These are phyloP conservation scores for Ophiocordyceps camponoti-floridani DNA, from an alignment of 2,329 filamentous ascomycete species.

Conservation along the genomic window DNA sequence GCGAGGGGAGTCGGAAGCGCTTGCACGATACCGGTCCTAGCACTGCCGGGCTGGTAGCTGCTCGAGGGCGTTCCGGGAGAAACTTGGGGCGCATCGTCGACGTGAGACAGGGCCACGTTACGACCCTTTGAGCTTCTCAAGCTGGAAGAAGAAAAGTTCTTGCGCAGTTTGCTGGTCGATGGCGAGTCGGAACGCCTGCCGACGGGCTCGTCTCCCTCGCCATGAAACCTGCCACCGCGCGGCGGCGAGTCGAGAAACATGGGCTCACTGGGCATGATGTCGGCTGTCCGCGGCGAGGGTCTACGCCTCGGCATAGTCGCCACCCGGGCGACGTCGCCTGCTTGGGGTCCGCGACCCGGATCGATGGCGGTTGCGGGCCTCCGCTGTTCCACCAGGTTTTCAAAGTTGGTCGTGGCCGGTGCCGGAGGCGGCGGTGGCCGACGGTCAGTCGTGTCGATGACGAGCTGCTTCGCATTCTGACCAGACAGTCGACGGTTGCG, in stretches of 20 bases:
- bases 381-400: background rate
- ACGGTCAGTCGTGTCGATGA: slow-evolving; percentile 55
- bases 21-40: slow-evolving; percentile 31
- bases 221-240: slow-evolving; percentile 11
- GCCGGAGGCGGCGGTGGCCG: slow-evolving; percentile 6
- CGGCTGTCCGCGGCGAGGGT: slow-evolving; percentile 9
- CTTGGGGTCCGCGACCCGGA: slow-evolving; percentile 1
- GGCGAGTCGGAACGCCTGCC: slow-evolving; percentile 34
- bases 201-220: slow-evolving; percentile 18
- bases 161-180: slow-evolving; percentile 30
- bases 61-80: slow-evolving; percentile 62
- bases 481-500: slow-evolving; percentile 65
- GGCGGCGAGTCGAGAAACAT: slow-evolving; percentile 13
- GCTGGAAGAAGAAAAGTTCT: slow-evolving; percentile 55
- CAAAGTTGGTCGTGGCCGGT: slow-evolving; percentile 1
- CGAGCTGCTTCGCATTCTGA: slow-evolving; percentile 64
- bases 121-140: slow-evolving; percentile 54
- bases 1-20: slow-evolving; percentile 50
- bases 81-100: slow-evolving; percentile 44
- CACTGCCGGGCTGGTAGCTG: slow-evolving; percentile 43
- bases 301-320: background rate
- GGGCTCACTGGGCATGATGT: slow-evolving; percentile 11
- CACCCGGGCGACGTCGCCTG: slow-evolving; percentile 1
- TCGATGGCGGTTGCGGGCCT: slow-evolving; percentile 1
- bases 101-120: slow-evolving; percentile 48